These are phyloP conservation scores for Aspergillus tubingensis DNA, from an alignment of 2,329 filamentous ascomycete genomes.

Conservation along the genomic window DNA sequence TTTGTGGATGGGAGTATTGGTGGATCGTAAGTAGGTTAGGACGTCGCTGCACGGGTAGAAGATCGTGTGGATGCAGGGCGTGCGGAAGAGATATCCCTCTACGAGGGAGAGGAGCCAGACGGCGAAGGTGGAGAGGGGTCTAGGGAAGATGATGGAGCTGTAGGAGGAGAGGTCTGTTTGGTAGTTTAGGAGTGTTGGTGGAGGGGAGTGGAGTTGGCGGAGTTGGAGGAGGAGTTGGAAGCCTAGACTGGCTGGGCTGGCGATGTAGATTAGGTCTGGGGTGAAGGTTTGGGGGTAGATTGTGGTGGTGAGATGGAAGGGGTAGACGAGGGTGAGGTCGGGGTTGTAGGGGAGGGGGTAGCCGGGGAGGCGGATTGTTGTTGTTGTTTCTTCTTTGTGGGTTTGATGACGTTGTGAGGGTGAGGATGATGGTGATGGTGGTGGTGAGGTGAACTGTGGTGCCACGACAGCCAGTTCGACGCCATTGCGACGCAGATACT, in stretches of 20 bases:
- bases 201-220: slow-evolving; percentile 58
- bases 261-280: slow-evolving; percentile 70
- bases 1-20: slow-evolving; percentile 54
- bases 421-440: not conserved
- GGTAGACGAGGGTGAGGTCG: slow-evolving; percentile 69
- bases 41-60: slow-evolving; percentile 70
- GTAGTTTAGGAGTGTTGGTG: slow-evolving; percentile 68
- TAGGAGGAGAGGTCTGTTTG: slow-evolving; percentile 72
- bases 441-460: slow-evolving; percentile 49
- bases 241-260: slow-evolving; percentile 68
- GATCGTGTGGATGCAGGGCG: slow-evolving; percentile 64
- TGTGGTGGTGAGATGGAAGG: slow-evolving; percentile 61
- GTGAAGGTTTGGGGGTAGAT: slow-evolving; percentile 64
- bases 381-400: slow-evolving; percentile 38
- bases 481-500: slow-evolving; percentile 65
- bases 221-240: slow-evolving; percentile 72
- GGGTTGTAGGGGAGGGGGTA: slow-evolving; percentile 72
- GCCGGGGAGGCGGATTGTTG: slow-evolving; percentile 58
- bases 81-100: slow-evolving; percentile 66
- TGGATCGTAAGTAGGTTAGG: slow-evolving; percentile 59
- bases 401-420: not conserved
- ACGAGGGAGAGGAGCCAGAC: slow-evolving; percentile 64
- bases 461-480: slow-evolving; percentile 68
- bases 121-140: slow-evolving; percentile 61
- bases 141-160: slow-evolving; percentile 68